Evolutionary conservation across 305 asterid species (phyloP), one percentile per base, ranked within the genome.

Genomic region (Fraxinus paxiana): DNA sequence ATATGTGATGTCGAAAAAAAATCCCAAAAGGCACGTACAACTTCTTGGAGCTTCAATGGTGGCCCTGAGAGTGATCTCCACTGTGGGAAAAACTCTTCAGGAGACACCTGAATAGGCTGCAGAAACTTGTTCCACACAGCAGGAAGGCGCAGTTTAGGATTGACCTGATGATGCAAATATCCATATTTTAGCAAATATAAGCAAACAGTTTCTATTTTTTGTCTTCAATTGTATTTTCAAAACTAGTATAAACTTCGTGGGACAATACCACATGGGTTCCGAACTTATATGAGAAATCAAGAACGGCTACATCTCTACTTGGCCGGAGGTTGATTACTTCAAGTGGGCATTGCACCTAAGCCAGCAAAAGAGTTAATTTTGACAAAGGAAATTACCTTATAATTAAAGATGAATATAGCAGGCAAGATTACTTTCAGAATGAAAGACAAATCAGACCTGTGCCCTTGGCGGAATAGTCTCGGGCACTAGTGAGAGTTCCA

Each of bases 51-150:
- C 88, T 96, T 96, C 89, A 96, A 80, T 73, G 99, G 99, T 26
- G 99, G 98, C 83, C 98, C 99, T 72, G 98, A 91, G 81, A 96
- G 97, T 78, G 99, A 93, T 91, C 98, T 91, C 99, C 99, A 96
- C 75, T 94, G 99, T 12, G 93, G 94, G 87, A 96, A 96, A 86
- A 96, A 96, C 86, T 96, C 99, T 86, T 96, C 99, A 41, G 91
- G 90, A 72, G 99, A 86, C 81, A 94, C 90, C 70, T 88, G 43
- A 84, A 96, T 92, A 77, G 98, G 98, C 87, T 94, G 98, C 83
- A 94, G 82, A 89, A 93, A 96, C 87, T 94, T 96, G 88, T 90
- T 96, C 84, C 94, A 86, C 81, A 94, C 90, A 77, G 95, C 97
- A 31, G 99, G 99, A 84, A 96, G 98, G 73, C 98, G 98, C 82